Evolutionary conservation across 2,329 filamentous ascomycete genomes (phyloP).

Genomic region (Diplodia intermedia): DNA sequence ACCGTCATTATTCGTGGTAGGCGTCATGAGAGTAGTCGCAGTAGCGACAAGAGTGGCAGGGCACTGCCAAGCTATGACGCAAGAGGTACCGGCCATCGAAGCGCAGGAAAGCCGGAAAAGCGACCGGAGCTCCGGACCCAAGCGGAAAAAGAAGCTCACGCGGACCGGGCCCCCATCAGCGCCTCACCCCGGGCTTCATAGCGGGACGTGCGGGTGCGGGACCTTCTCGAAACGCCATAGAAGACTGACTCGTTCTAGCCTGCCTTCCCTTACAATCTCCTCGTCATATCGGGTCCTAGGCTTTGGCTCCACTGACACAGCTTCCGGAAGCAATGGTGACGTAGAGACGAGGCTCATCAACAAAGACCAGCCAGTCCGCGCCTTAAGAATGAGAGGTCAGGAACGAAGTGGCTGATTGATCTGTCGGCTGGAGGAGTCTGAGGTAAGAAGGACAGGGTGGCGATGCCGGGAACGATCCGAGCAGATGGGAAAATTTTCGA

Average conservation of each 20-base stretch:
- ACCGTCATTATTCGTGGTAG: neutral
- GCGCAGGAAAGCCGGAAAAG: neutral
- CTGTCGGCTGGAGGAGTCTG: neutral
- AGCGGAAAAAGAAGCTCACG: neutral
- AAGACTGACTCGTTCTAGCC: neutral
- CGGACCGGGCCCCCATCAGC: neutral
- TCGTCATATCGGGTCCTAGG: constrained; percentile 1
- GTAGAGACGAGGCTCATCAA: neutral
- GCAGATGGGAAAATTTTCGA: neutral
- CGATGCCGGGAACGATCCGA: neutral
- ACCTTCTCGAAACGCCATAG: constrained; percentile 22
- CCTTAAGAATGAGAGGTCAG: neutral
- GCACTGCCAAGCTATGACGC: neutral
- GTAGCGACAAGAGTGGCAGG: neutral
- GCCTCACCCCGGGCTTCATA: neutral
- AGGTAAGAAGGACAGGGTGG: neutral
- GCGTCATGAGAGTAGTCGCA: neutral
- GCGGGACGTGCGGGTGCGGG: constrained; percentile 10
- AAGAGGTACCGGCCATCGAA: neutral
- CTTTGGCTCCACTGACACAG: constrained; percentile 13
- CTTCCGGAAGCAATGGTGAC: constrained; percentile 17
- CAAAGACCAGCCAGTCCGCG: neutral
- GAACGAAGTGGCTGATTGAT: neutral
- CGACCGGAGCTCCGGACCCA: neutral
- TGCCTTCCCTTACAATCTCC: neutral